Conservation (phyloP, 1,284 basidiomycete genomes). For the Apiotrichum montevideense region DNA sequence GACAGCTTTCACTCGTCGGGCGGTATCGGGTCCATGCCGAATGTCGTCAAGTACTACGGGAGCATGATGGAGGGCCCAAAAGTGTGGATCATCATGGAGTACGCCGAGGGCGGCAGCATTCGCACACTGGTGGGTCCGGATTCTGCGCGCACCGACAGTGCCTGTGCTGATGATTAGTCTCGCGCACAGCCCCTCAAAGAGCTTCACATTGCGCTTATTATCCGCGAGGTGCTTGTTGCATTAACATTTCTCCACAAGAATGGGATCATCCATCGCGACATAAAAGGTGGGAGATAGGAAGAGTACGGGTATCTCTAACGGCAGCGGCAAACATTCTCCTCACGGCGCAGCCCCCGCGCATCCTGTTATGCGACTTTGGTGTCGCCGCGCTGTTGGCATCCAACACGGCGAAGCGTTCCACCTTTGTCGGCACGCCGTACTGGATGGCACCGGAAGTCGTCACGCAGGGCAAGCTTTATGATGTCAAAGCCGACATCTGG, state of each 20-base stretch:
- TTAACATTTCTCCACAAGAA: conserved; percentile 85
- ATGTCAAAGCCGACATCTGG: conserved; percentile 96
- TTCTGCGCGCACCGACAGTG: too few species aligned
- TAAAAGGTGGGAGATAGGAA: conserved; percentile 66
- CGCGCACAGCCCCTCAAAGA: conserved; percentile 81
- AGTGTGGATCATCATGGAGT: conserved; percentile 99
- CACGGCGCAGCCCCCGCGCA: conserved; percentile 68
- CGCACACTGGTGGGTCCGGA: conserved; percentile 60
- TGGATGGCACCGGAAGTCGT: conserved; percentile 99
- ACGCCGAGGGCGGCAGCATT: conserved; percentile 91
- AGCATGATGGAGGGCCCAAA: conserved; percentile 90
- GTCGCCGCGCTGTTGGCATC: conserved; percentile 88
- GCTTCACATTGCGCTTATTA: conserved; percentile 78
- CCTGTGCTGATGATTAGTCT: conserved; percentile 62
- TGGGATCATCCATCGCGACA: conserved; percentile 91
- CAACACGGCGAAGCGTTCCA: conserved; percentile 81
- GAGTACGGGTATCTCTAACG: too few species aligned
- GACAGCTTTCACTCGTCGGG: conserved; percentile 45
- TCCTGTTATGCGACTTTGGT: conserved; percentile 94
- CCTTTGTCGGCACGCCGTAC: conserved; percentile 90
- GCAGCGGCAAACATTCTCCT: conserved; percentile 86
- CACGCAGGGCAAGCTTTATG: conserved; percentile 77
- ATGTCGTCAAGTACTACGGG: conserved; percentile 93
- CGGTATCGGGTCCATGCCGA: conserved; percentile 46
- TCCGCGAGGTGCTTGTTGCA: conserved; percentile 80